Evolutionary conservation across 2,329 filamentous ascomycete genomes (phyloP).

Genomic region (Exophiala spinifera): DNA sequence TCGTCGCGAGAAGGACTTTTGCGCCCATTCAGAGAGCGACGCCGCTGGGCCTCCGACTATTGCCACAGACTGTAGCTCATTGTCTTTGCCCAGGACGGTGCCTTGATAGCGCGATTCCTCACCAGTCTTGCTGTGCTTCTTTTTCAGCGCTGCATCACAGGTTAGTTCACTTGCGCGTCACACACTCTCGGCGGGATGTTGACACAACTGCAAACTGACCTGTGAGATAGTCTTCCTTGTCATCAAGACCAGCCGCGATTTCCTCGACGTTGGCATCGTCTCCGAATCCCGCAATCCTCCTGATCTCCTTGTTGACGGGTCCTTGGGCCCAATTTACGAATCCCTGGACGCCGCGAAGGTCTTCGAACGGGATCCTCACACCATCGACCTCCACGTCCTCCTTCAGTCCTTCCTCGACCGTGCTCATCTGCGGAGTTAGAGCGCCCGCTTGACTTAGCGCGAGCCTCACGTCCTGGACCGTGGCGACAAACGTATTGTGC

Average conservation of each 20-base stretch:
- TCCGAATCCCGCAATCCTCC: conserved; percentile 71
- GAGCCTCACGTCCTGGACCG: conserved; percentile 76
- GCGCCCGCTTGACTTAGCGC: conserved; percentile 79
- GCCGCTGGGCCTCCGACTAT: conserved; percentile 74
- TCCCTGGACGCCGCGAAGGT: conserved; percentile 70
- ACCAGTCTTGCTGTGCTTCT: conserved; percentile 85
- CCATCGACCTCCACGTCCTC: conserved; percentile 45
- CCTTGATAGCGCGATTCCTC: conserved; percentile 83
- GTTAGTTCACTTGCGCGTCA: conserved; percentile 11
- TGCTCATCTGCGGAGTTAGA: conserved; percentile 64
- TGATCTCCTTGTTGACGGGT: conserved; percentile 72
- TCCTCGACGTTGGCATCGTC: conserved; percentile 49
- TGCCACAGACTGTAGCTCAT: conserved; percentile 67
- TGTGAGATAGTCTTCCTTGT: conserved; percentile 67
- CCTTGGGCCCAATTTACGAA: conserved; percentile 79
- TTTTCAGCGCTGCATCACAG: conserved; percentile 65
- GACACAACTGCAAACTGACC: conserved; percentile 46
- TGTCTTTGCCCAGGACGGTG: conserved; percentile 72
- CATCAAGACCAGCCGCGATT: conserved; percentile 45
- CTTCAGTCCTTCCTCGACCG: conserved; percentile 65
- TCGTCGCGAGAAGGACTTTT: conserved; percentile 7
- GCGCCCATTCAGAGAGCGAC: conserved; percentile 64
- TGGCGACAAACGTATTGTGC: conserved; percentile 62
- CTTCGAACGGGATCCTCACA: conserved; percentile 51
- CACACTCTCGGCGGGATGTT: background rate